Conservation (phyloP, 805 yeast genomes). For the Komagataella pseudopastoris region DNA sequence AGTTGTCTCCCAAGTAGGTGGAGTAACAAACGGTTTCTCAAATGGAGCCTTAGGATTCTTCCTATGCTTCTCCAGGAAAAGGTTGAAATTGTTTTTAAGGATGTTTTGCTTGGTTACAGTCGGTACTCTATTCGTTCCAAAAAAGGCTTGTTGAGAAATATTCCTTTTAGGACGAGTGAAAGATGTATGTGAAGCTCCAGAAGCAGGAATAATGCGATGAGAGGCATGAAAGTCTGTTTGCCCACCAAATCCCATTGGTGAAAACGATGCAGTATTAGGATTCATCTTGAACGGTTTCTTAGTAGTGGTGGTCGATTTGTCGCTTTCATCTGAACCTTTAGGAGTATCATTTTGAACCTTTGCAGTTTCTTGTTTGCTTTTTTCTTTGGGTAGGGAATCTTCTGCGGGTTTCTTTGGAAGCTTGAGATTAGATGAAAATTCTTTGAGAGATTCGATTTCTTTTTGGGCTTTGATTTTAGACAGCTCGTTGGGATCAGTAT, state of each 20-base stretch:
- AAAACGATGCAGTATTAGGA: constrained; percentile 54
- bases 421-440: constrained; percentile 73
- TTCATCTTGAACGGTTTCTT: constrained; percentile 58
- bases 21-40: constrained; percentile 47
- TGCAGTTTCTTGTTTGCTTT: constrained; percentile 31
- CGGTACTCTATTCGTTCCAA: constrained; percentile 22
- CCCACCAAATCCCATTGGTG: constrained; percentile 22
- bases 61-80: constrained; percentile 31
- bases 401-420: constrained; percentile 35
- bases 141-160: constrained; percentile 17
- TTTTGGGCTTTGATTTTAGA: constrained; percentile 37
- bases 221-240: constrained; percentile 9
- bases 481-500: constrained; percentile 16
- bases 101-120: constrained; percentile 12
- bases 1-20: constrained; percentile 66
- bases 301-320: constrained; percentile 24
- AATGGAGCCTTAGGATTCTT: constrained; percentile 14
- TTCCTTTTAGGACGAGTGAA: constrained; percentile 1
- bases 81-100: constrained; percentile 33
- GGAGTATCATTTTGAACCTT: constrained; percentile 6
- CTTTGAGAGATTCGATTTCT: constrained; percentile 57
- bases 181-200: background rate
- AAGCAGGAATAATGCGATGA: constrained; percentile 5
- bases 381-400: constrained; percentile 60
- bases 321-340: constrained; percentile 28